Base-by-base conservation (phyloP, 495 filamentous ascomycete genomes). In the Mytilinidion resinicola region DNA sequence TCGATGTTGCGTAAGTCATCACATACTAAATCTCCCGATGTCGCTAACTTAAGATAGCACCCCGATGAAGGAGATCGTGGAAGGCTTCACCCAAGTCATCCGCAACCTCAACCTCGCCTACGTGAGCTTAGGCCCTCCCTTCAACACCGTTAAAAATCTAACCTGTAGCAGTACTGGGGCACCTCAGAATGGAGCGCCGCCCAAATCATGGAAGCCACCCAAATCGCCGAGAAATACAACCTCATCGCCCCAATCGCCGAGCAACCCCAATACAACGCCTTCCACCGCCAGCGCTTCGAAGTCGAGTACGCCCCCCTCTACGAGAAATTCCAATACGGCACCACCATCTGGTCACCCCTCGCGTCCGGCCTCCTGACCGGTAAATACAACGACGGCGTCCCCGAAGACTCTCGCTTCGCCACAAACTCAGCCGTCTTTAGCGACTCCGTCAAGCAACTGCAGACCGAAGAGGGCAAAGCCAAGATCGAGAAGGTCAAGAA, bases 261-360 rank as follows among this genome's bases (percentile, higher is more conserved):
- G 61, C 78, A 82, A 69, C 80, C 81, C 8, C 75, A 80, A 38
- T 82, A 82, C 73, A 82, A 82, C 64, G 71, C 78, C 30, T 76
- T 82, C 61, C 73, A 78, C 67, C 73, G 80, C 46, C 65, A 80
- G 67, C 70, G 76, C 51, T 81, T 83, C 64, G 80, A 76, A 61
- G 60, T 67, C n/a, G 73, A 75, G 57, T 75, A 74, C 50, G 70
- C 66, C 1, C 72, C 73, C 11, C 55, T 75, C 20, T 75, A 61
- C 63, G 55, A 75, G 49, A 65, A 75, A 61, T 71, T 67, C 63
- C 53, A 69, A 43, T 74, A 74, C 52, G 73, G 73, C 30, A 74
- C 73, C 19, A 75, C 73, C 21, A 74, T 75, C 65, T 75, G 73
- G 73, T 60, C 50, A 21, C 73, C 73, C 6, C 62, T 75, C 14